Evolutionary conservation across 1,139 yeast genomes (phyloP), one percentile per base, ranked within the genome.

Genomic region (Casaregolazyma suthepensis): DNA sequence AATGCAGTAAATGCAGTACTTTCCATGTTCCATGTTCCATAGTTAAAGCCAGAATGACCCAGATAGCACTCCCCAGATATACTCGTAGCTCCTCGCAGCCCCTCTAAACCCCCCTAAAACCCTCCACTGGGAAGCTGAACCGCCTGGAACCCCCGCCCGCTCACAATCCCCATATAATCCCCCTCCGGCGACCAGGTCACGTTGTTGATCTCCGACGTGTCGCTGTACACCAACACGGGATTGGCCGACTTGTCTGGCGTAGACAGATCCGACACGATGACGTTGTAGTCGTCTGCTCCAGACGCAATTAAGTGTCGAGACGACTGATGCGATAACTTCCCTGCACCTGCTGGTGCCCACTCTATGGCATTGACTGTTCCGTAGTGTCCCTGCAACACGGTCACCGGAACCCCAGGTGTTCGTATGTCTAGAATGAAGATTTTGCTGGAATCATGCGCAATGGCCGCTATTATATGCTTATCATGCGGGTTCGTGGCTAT

Each of bases 281-380:
- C 87, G 68, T 90, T 96, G 68, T 96, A 87, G 69, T 91, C 98
- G 66, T 93, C 98, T 22, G 87, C 85, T 18, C 94, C 95, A 0
- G 91, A 80, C 17, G 89, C 75, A 37, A 93, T 70, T 46, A 78
- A 71, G 59, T 86, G 82, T 43, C 74, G 71, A 37, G 82, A 48
- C 17, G 54, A 52, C 37, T 49, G 52, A 15, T 37, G 48, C 13
- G 43, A 18, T 31, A 48, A 52, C 22, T 53, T 50, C n/a, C 59
- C 58, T 12, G 53, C 52, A 5, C 59, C 77, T 1, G 80, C 71
- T 0, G 98, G 97, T 61, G 91, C 93, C 97, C 97, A 93, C 53
- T 76, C 72, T 18, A 91, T 79, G 59, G 83, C 77, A 66, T 91
- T 91, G 35, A 93, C 80, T 0, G 87, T 74, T 1, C 78, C 77